These are phyloP conservation scores for Diospyros lotus DNA, from an alignment of 148 eudicot genomes.

Conservation along the genomic window DNA sequence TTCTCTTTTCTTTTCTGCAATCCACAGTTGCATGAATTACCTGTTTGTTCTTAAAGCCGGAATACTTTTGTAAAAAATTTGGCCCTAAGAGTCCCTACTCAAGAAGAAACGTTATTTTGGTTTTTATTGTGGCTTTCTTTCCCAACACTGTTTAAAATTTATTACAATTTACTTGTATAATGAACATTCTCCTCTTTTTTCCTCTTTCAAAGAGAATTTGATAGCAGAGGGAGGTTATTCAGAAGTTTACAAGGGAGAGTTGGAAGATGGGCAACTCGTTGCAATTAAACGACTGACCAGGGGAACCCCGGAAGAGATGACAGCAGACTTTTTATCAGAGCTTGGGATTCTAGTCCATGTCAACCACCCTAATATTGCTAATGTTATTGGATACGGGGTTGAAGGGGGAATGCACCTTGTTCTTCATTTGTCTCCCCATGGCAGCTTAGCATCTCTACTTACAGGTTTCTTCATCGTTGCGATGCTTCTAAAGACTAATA, in stretches of 20 bases:
- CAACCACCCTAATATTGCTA: constrained; percentile 83
- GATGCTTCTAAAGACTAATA: not conserved
- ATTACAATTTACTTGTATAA: not conserved
- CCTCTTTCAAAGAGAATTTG: constrained; percentile 45
- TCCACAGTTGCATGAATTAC: too few species aligned
- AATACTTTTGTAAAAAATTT: too few species aligned
- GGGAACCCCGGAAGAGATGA: constrained; percentile 77
- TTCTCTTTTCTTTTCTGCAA: too few species aligned
- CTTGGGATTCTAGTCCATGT: constrained; percentile 95
- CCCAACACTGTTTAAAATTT: not conserved
- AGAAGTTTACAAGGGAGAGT: constrained; percentile 76
- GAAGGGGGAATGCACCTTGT: constrained; percentile 98
- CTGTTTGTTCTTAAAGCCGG: too few species aligned
- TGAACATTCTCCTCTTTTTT: not conserved
- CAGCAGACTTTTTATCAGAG: constrained; percentile 89
- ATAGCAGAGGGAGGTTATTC: constrained; percentile 99
- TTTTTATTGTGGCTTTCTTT: not conserved
- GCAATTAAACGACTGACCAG: constrained; percentile 74
- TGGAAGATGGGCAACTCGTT: constrained; percentile 60
- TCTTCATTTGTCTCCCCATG: constrained; percentile 89
- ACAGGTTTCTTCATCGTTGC: constrained; percentile 35
- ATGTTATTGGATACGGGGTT: constrained; percentile 87
- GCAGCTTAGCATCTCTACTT: constrained; percentile 76
- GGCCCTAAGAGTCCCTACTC: too few species aligned
- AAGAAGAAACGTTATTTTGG: not conserved